Percentiles rank a stretch among this genome's conserved stretches.
phyloP scores from a whole-genome alignment of 768 basidiomycete species.

The Suillus decipiens region DNA sequence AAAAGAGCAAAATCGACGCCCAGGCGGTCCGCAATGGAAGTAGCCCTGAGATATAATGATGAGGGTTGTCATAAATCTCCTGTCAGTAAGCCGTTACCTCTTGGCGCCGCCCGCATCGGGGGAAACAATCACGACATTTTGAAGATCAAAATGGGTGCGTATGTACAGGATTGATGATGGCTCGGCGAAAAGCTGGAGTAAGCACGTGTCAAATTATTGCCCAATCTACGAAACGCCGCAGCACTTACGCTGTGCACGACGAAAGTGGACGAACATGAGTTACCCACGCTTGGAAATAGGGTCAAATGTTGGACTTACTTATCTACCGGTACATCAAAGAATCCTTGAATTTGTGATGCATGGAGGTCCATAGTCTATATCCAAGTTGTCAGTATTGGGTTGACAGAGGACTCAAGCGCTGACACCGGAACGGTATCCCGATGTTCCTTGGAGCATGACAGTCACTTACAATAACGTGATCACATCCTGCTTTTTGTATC shows the following conservation, averaged over 20 bases:
- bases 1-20: conserved; percentile 98
- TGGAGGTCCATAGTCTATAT: conserved; percentile 96
- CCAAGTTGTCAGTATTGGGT: conserved; percentile 10
- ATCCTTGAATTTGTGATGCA: conserved; percentile 98
- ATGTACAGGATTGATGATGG: conserved; percentile 95
- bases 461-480: conserved; percentile 90
- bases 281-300: not conserved
- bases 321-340: conserved; percentile 99
- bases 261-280: conserved; percentile 19
- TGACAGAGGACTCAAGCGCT: not conserved
- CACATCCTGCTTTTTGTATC: conserved; percentile 88
- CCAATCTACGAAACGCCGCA: conserved; percentile 8
- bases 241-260: conserved; percentile 50
- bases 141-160: conserved; percentile 83
- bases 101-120: conserved; percentile 99
- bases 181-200: conserved; percentile 83
- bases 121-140: conserved; percentile 90
- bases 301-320: conserved; percentile 67
- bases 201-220: conserved; percentile 24
- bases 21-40: conserved; percentile 93
- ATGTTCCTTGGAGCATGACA: not conserved
- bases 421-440: conserved; percentile 1
- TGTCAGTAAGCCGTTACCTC: conserved; percentile 52
- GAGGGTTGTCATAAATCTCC: conserved; percentile 14
- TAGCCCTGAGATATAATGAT: conserved; percentile 62